Evolutionary conservation across 371 early-diverging fungal genomes (phyloP).

Genomic region (Umbelopsis sp.): DNA sequence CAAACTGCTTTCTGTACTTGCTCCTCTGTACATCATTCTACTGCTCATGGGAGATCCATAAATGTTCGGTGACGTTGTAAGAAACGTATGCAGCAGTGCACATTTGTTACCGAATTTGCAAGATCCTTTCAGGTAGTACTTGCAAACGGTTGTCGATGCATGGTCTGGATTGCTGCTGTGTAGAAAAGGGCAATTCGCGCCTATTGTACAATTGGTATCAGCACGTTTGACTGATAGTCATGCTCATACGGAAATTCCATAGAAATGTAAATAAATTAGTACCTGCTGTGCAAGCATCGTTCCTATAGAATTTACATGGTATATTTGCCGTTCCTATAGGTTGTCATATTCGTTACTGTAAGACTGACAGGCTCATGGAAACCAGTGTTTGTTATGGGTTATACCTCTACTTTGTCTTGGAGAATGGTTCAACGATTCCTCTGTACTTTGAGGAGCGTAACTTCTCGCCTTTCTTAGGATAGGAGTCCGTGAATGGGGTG

Average conservation of each 20-base stretch:
- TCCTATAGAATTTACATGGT: slow-evolving; percentile 14
- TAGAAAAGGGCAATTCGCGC: background rate
- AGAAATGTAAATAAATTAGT: too few relatives aligned
- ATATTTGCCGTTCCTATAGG: background rate
- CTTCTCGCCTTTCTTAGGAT: background rate
- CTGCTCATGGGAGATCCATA: background rate
- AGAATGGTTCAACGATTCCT: background rate
- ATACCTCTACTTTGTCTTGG: slow-evolving; percentile 2
- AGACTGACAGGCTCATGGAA: background rate
- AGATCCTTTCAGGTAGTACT: slow-evolving; percentile 10
- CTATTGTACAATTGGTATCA: background rate
- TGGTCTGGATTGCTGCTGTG: slow-evolving; percentile 7
- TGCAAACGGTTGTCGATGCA: slow-evolving; percentile 15
- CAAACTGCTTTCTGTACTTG: background rate
- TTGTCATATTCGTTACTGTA: background rate
- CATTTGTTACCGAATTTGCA: slow-evolving; percentile 9
- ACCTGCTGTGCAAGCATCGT: slow-evolving; percentile 13
- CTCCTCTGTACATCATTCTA: background rate
- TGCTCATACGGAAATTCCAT: too few relatives aligned
- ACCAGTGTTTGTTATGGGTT: too few relatives aligned
- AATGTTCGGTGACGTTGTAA: background rate
- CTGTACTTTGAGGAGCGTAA: background rate
- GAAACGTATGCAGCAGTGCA: background rate
- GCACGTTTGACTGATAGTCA: too few relatives aligned
- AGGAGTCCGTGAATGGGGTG: background rate